Percentiles rank a stretch among this genome's conserved stretches.
phyloP scores from a whole-genome alignment of 139 green algal species.

The Chlorella sorokiniana region DNA sequence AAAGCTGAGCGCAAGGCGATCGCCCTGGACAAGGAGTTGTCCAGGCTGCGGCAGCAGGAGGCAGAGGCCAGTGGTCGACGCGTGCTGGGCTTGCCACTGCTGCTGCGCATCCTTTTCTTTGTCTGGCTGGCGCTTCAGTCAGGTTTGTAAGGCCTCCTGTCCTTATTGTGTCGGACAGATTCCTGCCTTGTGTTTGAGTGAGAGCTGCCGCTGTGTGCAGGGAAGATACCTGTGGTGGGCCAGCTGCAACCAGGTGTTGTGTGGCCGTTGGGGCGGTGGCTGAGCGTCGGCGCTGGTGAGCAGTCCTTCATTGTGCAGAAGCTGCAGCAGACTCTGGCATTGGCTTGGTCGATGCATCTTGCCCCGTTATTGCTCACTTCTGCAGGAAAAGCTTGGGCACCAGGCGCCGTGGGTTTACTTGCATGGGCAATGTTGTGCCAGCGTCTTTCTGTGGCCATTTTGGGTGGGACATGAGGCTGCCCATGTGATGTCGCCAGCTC shows the following conservation, averaged over 20 bases:
- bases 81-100: slow-evolving; percentile 1
- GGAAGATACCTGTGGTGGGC: background rate
- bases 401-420: slow-evolving; percentile 18
- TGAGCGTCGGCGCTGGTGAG: slow-evolving; percentile 16
- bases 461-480: background rate
- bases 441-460: background rate
- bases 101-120: slow-evolving; percentile 17
- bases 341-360: background rate
- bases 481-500: background rate
- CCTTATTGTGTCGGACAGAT: background rate
- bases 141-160: background rate
- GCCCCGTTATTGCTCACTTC: background rate
- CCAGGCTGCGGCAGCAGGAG: slow-evolving; percentile 8
- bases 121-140: slow-evolving; percentile 11
- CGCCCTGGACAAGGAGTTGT: slow-evolving; percentile 25
- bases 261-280: slow-evolving; percentile 22
- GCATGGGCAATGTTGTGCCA: slow-evolving; percentile 33
- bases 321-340: background rate
- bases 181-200: background rate
- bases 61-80: background rate
- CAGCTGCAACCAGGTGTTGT: background rate
- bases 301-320: background rate
- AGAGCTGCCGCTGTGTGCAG: slow-evolving; percentile 1
- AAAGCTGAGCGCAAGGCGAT: slow-evolving; percentile 40
- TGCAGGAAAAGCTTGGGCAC: slow-evolving; percentile 16